Evolutionary conservation across 1,284 basidiomycete species (phyloP).

Genomic region (Lignosus rhinocerotis): DNA sequence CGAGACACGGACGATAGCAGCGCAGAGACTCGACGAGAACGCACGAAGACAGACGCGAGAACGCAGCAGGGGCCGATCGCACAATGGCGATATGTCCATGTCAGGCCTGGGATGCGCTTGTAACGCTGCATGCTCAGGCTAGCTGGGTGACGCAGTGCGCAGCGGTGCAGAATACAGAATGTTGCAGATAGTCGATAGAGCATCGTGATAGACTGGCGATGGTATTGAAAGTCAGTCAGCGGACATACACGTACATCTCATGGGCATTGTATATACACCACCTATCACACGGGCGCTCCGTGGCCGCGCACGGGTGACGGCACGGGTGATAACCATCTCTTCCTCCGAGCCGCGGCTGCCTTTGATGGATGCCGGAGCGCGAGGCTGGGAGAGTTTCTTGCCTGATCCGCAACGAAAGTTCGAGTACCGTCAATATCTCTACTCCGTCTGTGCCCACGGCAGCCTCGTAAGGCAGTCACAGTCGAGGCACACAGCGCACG

Average conservation of each 20-base stretch:
- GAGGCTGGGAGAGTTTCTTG: slow-evolving; percentile 8
- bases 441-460: slow-evolving; percentile 17
- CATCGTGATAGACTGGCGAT: not conserved
- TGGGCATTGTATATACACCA: slow-evolving; percentile 3
- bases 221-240: not conserved
- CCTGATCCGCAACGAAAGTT: slow-evolving; percentile 11
- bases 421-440: slow-evolving; percentile 4
- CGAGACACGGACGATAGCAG: slow-evolving; percentile 8
- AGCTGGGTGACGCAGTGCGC: not conserved
- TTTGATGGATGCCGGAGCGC: slow-evolving; percentile 8
- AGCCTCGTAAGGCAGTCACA: not conserved
- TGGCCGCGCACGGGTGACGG: not conserved
- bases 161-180: not conserved
- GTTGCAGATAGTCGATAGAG: not conserved
- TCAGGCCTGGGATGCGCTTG: not conserved
- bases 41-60: not conserved
- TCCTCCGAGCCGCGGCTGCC: slow-evolving; percentile 5
- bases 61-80: slow-evolving; percentile 3
- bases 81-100: not conserved
- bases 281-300: slow-evolving; percentile 13
- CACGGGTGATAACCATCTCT: slow-evolving; percentile 11
- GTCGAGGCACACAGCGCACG: slow-evolving; percentile 14
- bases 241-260: not conserved
- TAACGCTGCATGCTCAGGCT: not conserved
- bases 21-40: slow-evolving; percentile 2